phyloP scores from a whole-genome alignment of 2,329 filamentous ascomycete genomes.

The Talaromyces sp. region DNA sequence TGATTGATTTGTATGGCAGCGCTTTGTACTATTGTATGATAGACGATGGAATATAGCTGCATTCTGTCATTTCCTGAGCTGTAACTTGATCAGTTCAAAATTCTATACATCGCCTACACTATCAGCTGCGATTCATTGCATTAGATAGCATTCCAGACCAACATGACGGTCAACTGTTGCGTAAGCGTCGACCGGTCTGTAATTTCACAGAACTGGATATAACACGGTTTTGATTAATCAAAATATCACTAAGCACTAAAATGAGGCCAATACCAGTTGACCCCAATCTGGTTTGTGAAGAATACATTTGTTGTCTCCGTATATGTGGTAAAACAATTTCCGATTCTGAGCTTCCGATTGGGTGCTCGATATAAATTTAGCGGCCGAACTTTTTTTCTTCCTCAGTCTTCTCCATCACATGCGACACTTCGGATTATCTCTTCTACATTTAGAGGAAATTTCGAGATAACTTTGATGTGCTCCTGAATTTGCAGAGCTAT shows the following conservation, averaged over 20 bases:
- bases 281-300: neutral
- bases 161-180: neutral
- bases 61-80: slow-evolving; percentile 33
- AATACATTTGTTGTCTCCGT: neutral
- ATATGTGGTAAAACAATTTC: neutral
- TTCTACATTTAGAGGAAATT: no score
- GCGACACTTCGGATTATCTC: neutral
- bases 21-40: slow-evolving; percentile 47
- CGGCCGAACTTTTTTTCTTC: slow-evolving; percentile 11
- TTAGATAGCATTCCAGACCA: neutral
- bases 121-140: neutral
- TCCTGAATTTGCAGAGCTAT: neutral
- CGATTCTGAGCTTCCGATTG: slow-evolving; percentile 32
- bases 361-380: slow-evolving; percentile 22
- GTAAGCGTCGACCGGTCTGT: neutral
- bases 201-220: neutral
- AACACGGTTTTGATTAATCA: neutral
- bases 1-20: slow-evolving; percentile 28
- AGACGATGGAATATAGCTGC: slow-evolving; percentile 49
- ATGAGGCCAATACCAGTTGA: neutral
- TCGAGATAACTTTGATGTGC: no score
- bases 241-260: neutral
- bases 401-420: neutral
- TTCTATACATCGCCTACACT: neutral
- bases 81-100: neutral